A percentile compares a stretch with the other conserved stretches of the same genome.
Evolutionary conservation across 2,329 filamentous ascomycete species (phyloP).

Genomic region (Cladosporium sp.): DNA sequence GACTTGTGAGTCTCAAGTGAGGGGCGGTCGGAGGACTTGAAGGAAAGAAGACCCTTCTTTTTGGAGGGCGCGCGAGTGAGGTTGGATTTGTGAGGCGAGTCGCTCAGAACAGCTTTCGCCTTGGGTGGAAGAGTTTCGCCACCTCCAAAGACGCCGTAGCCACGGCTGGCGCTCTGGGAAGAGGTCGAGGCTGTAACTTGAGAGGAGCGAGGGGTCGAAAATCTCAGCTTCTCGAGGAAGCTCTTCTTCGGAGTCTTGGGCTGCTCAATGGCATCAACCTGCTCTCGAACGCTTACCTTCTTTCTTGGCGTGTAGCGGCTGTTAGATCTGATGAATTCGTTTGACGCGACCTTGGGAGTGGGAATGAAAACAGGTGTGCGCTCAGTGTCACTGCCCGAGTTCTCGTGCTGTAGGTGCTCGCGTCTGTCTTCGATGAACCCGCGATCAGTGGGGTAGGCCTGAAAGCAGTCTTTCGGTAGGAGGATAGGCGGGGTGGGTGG

Average conservation of each 20-base stretch:
- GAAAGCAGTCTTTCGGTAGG: slow-evolving; percentile 27
- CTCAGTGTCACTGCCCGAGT: slow-evolving; percentile 39
- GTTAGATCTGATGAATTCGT: slow-evolving; percentile 26
- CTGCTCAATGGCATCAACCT: slow-evolving; percentile 24
- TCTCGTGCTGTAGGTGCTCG: slow-evolving; percentile 36
- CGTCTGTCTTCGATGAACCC: slow-evolving; percentile 44
- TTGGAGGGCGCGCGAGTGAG: slow-evolving; percentile 35
- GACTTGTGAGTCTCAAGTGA: neutral
- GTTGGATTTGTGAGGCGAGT: slow-evolving; percentile 26
- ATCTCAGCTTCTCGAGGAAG: slow-evolving; percentile 39
- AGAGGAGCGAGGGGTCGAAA: slow-evolving; percentile 17
- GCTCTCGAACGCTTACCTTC: slow-evolving; percentile 12
- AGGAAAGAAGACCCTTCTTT: slow-evolving; percentile 30
- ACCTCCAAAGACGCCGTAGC: neutral
- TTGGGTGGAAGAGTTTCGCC: slow-evolving; percentile 32
- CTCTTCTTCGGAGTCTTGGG: slow-evolving; percentile 46
- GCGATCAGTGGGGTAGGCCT: slow-evolving; percentile 41
- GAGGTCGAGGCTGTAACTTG: neutral
- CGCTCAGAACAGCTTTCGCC: slow-evolving; percentile 42
- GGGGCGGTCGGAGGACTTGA: slow-evolving; percentile 14
- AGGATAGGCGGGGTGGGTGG: slow-evolving; percentile 30
- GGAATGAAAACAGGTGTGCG: slow-evolving; percentile 33
- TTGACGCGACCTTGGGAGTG: slow-evolving; percentile 29
- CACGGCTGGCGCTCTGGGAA: neutral
- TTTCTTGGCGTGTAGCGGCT: slow-evolving; percentile 22